Conservation (phyloP, 257 asterid genomes). For the Osmanthus fragrans region DNA sequence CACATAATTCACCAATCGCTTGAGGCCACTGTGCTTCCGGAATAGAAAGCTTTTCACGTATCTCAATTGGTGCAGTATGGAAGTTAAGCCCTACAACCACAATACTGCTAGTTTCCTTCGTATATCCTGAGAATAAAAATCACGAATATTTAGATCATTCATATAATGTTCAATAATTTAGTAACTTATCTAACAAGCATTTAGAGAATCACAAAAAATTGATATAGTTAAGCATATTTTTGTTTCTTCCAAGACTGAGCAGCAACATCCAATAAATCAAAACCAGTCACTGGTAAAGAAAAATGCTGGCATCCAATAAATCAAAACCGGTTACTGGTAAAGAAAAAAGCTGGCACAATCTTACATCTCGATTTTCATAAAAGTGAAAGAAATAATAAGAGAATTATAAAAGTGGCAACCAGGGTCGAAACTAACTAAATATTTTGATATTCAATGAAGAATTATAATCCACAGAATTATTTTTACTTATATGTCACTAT, state of each 20-base stretch:
- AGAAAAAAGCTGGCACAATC: neutral
- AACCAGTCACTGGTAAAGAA: neutral
- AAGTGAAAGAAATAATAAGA: neutral
- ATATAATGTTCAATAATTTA: neutral
- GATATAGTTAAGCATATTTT: neutral
- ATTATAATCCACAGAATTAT: neutral
- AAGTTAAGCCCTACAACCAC: conserved; percentile 48
- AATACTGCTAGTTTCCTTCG: conserved; percentile 47
- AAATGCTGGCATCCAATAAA: neutral
- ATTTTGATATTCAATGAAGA: neutral
- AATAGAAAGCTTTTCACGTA: conserved; percentile 52
- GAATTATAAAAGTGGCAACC: neutral
- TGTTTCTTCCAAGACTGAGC: neutral
- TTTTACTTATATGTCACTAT: neutral
- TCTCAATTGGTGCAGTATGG: conserved; percentile 45
- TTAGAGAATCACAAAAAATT: neutral
- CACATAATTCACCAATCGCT: conserved; percentile 45
- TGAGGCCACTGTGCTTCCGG: conserved; percentile 63
- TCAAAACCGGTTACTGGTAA: neutral
- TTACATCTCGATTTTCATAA: neutral
- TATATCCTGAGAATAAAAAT: conserved; percentile 36
- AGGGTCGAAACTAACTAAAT: neutral
- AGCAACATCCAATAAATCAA: neutral
- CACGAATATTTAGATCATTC: neutral
- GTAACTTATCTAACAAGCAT: neutral